Evolutionary conservation across 495 filamentous ascomycete genomes (phyloP).

Genomic region (Penicillium soppii): DNA sequence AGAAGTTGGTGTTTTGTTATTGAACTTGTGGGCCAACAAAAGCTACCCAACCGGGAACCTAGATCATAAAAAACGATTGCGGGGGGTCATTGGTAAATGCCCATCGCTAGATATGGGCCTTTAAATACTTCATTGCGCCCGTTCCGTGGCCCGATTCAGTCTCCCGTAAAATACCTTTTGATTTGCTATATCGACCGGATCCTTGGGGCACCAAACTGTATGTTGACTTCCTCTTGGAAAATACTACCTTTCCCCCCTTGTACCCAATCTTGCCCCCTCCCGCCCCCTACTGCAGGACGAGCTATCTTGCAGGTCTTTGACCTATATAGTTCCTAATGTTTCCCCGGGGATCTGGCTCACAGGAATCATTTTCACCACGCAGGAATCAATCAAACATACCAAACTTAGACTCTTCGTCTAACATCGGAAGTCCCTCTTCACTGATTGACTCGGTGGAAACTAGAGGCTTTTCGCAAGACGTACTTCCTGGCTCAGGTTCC

Average conservation of each 20-base stretch:
- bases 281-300: constrained; percentile 10
- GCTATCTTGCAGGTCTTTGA: constrained; percentile 16
- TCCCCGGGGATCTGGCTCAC: constrained; percentile 21
- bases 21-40: constrained; percentile 4
- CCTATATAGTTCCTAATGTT: constrained; percentile 24
- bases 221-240: constrained; percentile 10
- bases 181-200: constrained; percentile 5
- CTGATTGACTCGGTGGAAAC: constrained; percentile 18
- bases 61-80: constrained; percentile 4
- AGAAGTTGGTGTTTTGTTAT: constrained; percentile 3
- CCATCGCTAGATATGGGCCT: not conserved
- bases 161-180: constrained; percentile 11
- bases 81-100: constrained; percentile 1
- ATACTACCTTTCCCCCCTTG: constrained; percentile 7
- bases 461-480: constrained; percentile 13
- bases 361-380: constrained; percentile 14
- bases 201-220: constrained; percentile 11
- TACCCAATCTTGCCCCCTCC: constrained; percentile 12
- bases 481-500: constrained; percentile 4
- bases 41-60: constrained; percentile 3
- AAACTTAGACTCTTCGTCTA: constrained; percentile 8
- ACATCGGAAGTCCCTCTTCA: constrained; percentile 6
- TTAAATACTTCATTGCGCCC: constrained; percentile 20
- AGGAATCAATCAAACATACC: constrained; percentile 17
- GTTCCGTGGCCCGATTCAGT: constrained; percentile 9